Evolutionary conservation across 1,284 basidiomycete species (phyloP).

Genomic region (Tremellales sp.): DNA sequence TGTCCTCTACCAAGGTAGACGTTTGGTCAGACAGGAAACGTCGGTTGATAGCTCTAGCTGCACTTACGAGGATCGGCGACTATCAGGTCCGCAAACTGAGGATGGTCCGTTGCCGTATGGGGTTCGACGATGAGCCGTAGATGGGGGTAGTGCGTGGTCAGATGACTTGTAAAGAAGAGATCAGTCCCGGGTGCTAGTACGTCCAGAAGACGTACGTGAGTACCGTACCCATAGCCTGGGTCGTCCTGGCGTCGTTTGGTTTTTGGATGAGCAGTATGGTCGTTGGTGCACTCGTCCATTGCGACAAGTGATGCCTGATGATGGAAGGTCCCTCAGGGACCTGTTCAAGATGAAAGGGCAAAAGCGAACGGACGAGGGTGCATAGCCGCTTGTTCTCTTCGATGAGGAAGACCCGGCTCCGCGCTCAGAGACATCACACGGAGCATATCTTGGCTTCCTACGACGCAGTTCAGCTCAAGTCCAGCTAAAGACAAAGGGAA

Average conservation of each 20-base stretch:
- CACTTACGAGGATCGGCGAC: conserved; percentile 23
- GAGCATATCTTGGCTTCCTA: no score
- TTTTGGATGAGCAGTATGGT: conserved; percentile 54
- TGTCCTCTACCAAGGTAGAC: conserved; percentile 15
- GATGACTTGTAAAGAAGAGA: conserved; percentile 52
- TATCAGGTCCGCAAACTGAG: conserved; percentile 31
- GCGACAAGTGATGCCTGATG: conserved; percentile 31
- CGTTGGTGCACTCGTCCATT: conserved; percentile 35
- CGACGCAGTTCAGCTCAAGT: not conserved
- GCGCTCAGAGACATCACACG: no score
- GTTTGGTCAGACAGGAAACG: not conserved
- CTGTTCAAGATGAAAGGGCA: not conserved
- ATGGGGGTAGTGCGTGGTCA: conserved; percentile 25
- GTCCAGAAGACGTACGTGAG: conserved; percentile 51
- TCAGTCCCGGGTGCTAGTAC: conserved; percentile 63
- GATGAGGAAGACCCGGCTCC: not conserved
- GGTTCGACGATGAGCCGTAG: conserved; percentile 39
- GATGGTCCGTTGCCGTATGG: conserved; percentile 38
- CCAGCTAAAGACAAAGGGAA: not conserved
- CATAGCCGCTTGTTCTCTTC: not conserved
- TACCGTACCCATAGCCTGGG: conserved; percentile 47
- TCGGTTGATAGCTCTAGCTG: not conserved
- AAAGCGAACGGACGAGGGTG: not conserved
- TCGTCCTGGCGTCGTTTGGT: conserved; percentile 48
- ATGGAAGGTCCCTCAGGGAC: no score